Conservation (phyloP, 73 alveolate species). For the Blepharisma japonicum region DNA sequence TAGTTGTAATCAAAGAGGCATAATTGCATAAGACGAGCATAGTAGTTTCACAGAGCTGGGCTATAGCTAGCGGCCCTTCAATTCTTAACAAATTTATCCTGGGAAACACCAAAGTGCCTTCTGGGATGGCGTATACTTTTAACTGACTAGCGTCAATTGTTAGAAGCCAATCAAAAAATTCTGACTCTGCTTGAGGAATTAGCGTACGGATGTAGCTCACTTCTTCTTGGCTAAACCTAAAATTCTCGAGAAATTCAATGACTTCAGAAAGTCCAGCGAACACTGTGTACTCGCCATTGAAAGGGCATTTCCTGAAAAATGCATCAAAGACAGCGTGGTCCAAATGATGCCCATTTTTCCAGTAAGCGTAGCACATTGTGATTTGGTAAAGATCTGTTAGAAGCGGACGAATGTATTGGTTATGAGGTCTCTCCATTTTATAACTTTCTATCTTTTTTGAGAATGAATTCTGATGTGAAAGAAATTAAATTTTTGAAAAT, state of each 20-base stretch:
- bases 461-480: too few relatives aligned
- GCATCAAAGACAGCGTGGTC: conserved; percentile 64
- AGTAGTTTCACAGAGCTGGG: conserved; percentile 71
- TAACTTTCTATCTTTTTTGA: too few relatives aligned
- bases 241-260: conserved; percentile 45
- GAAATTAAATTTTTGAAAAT: too few relatives aligned
- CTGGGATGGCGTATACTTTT: conserved; percentile 49
- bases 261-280: conserved; percentile 83
- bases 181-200: conserved; percentile 57
- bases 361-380: conserved; percentile 67
- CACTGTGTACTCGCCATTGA: conserved; percentile 62
- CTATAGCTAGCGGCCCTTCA: conserved; percentile 68
- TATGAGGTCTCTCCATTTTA: background rate
- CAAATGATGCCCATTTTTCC: conserved; percentile 51
- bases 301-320: conserved; percentile 70
- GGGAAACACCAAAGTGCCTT: conserved; percentile 66
- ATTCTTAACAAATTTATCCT: conserved; percentile 61
- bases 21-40: conserved; percentile 73
- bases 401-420: conserved; percentile 42
- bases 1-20: conserved; percentile 79
- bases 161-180: conserved; percentile 59
- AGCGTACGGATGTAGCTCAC: conserved; percentile 44
- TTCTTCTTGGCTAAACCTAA: conserved; percentile 62
- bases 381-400: conserved; percentile 66
- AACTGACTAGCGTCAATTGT: conserved; percentile 40